phyloP scores from a whole-genome alignment of 116 monocot species.

The Posidonia oceanica region DNA sequence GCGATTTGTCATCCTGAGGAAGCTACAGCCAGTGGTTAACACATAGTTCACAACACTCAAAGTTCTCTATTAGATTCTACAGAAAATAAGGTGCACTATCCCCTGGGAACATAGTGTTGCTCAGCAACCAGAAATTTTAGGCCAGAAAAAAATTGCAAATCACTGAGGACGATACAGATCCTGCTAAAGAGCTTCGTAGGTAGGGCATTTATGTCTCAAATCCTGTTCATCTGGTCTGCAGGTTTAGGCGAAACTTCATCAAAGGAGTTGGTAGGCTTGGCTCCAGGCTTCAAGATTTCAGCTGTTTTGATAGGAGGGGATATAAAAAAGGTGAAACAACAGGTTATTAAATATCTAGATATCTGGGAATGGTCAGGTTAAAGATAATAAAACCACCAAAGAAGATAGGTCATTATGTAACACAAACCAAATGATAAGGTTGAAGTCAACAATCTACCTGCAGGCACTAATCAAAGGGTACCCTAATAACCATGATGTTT shows the following conservation, averaged over 20 bases:
- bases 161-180: slow-evolving; percentile 6
- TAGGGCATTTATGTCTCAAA: slow-evolving; percentile 26
- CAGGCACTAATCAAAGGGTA: slow-evolving; percentile 26
- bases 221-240: slow-evolving; percentile 67
- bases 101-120: slow-evolving; percentile 5
- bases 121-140: neutral
- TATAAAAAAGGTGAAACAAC: slow-evolving; percentile 47
- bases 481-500: slow-evolving; percentile 90
- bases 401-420: slow-evolving; percentile 9
- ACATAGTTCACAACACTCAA: neutral
- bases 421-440: slow-evolving; percentile 12
- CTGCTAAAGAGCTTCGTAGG: slow-evolving; percentile 25
- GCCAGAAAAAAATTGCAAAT: neutral
- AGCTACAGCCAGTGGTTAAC: slow-evolving; percentile 5
- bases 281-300: slow-evolving; percentile 70
- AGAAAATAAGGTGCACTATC: slow-evolving; percentile 13
- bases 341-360: slow-evolving; percentile 36
- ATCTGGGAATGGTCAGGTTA: slow-evolving; percentile 31
- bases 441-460: slow-evolving; percentile 63
- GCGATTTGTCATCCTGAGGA: neutral
- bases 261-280: slow-evolving; percentile 25
- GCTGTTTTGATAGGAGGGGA: slow-evolving; percentile 70
- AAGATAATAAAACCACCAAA: slow-evolving; percentile 13
- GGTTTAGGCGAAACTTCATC: slow-evolving; percentile 67
- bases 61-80: slow-evolving; percentile 3